These are phyloP conservation scores for Colletotrichum salicis DNA, from an alignment of 2,329 filamentous ascomycete species.

Conservation along the genomic window DNA sequence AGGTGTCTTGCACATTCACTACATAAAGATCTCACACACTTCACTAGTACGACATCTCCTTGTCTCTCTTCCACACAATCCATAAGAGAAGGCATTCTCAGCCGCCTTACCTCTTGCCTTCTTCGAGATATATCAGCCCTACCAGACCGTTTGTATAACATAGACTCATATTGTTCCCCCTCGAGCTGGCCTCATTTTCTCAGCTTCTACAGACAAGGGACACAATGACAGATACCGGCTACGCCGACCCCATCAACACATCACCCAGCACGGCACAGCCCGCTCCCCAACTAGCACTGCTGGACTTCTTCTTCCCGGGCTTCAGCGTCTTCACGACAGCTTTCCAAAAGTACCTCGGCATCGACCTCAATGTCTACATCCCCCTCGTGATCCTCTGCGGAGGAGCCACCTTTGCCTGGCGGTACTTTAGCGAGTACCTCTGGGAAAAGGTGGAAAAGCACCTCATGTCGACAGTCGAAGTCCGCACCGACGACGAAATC, in stretches of 20 bases:
- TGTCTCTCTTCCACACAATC: background rate
- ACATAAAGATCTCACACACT: background rate
- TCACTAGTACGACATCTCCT: no score
- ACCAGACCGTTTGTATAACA: background rate
- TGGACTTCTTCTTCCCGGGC: slow-evolving; percentile 74
- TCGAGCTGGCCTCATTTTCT: background rate
- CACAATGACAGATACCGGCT: slow-evolving; percentile 3
- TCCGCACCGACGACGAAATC: slow-evolving; percentile 76
- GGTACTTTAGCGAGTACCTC: slow-evolving; percentile 62
- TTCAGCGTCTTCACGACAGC: slow-evolving; percentile 67
- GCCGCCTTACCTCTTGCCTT: background rate
- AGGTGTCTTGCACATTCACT: background rate
- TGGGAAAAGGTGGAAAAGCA: slow-evolving; percentile 61
- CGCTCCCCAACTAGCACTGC: slow-evolving; percentile 55
- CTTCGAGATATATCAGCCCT: no score
- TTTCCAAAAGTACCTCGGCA: slow-evolving; percentile 65
- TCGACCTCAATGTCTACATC: slow-evolving; percentile 72
- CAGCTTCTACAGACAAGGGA: slow-evolving; percentile 7
- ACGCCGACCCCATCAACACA: slow-evolving; percentile 10
- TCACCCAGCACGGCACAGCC: slow-evolving; percentile 10
- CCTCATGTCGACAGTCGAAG: slow-evolving; percentile 73
- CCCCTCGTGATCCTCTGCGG: slow-evolving; percentile 64
- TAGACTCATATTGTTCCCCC: background rate
- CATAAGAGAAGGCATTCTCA: background rate
- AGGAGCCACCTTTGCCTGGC: slow-evolving; percentile 60